Percentiles rank a stretch among this genome's conserved stretches.
Evolutionary conservation across 345 rosid species (phyloP).

Genomic region (Firmiana major): DNA sequence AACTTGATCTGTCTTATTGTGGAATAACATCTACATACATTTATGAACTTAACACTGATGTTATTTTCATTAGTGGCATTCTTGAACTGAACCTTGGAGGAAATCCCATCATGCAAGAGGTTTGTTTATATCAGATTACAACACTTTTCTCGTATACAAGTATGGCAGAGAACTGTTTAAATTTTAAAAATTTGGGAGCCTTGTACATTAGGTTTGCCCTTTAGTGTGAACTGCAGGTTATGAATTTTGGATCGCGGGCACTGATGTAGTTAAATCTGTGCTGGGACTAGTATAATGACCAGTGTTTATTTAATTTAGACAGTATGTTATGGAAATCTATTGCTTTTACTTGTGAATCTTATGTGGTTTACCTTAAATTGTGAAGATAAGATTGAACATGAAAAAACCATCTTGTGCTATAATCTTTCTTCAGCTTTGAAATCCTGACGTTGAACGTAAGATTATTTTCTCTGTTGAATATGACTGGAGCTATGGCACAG

Average conservation of each 20-base stretch:
- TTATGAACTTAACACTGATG: slow-evolving; percentile 33
- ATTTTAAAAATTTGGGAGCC: neutral
- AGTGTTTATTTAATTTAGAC: neutral
- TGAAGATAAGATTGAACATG: neutral
- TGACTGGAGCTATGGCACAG: slow-evolving; percentile 42
- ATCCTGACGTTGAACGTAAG: neutral
- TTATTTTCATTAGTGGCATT: slow-evolving; percentile 42
- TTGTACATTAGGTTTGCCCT: no score
- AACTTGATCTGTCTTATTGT: slow-evolving; percentile 74
- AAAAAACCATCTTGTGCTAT: neutral
- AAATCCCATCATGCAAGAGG: slow-evolving; percentile 68
- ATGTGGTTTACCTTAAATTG: neutral
- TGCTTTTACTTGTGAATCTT: neutral
- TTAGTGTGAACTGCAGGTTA: neutral
- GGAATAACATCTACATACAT: slow-evolving; percentile 47
- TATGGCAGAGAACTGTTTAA: neutral
- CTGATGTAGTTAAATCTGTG: neutral
- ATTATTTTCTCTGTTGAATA: neutral
- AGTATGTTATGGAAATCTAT: neutral
- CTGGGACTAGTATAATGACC: neutral
- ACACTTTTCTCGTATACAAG: neutral
- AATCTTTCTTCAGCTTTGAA: neutral
- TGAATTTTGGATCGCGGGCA: neutral
- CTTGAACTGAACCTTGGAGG: slow-evolving; percentile 73
- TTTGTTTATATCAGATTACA: slow-evolving; percentile 28